Evolutionary conservation across 306 rosid species (phyloP), one percentile per base, ranked within the genome.

Genomic region (Cicer judaicum): DNA sequence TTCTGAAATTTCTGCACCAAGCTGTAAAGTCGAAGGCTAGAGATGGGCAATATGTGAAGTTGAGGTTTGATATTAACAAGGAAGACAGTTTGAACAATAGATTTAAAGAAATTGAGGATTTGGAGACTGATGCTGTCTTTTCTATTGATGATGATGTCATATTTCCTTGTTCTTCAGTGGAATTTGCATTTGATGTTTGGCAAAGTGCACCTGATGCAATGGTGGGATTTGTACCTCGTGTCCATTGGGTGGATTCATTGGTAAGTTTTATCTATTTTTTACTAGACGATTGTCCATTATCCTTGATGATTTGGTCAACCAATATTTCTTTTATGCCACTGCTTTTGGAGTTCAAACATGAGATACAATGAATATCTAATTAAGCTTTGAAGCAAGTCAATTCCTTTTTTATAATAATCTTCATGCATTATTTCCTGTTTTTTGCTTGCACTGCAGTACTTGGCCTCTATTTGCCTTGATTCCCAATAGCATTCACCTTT

Each of bases 161-260:
- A 86, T 92, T 94, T 77, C 89, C 96, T 40, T 94, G 99, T 87
- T 68, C 95, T 38, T 81, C 99, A 0, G 95, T 94, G 11, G 99
- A 94, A 76, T 85, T 94, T 80, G 95, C 97, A 65, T 94, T 88
- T 21, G 86, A 81, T 74, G 97, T 90, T 79, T 94, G 99, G 99
- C 87, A 82, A 81, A 92, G 96, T 85, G 97, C 99, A 29, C 85
- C 96, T 7, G 91, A 94, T 78, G 77, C 97, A 7, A 92, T 94
- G 99, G 99, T 94, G 72, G 99, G 99, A 53, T 94, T 92, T 78
- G 99, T 94, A 24, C 99, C 99, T 36, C 99, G 99, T 10, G 85
- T 76, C 85, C 96, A 94, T 83, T 92, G 93, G 97, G 54, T 76
- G 70, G 87, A 87, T 81, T 79, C 72, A 39, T 72, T 49, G 91